A percentile compares a stretch with the other conserved stretches of the same genome.
Conservation (phyloP, 139 green algal species). For the Chlorella sorokiniana region DNA sequence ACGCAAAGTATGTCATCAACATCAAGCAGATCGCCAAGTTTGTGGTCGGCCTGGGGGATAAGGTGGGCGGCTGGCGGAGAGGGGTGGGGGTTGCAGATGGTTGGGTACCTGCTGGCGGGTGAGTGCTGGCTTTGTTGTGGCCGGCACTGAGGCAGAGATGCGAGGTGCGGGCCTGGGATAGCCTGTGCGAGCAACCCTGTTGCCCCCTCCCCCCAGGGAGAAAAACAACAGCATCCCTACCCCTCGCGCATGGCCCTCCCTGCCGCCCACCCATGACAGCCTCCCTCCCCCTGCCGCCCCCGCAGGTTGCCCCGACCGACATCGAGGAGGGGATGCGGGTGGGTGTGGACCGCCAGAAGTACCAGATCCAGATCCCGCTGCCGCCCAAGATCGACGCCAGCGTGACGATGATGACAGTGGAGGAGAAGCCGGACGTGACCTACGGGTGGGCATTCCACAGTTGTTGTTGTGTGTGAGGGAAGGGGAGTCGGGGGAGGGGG, state of each 20-base stretch:
- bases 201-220: no score
- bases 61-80: slow-evolving; percentile 43
- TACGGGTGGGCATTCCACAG: slow-evolving; percentile 59
- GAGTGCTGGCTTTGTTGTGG: no score
- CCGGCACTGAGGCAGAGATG: no score
- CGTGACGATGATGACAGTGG: slow-evolving; percentile 99
- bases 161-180: no score
- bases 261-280: neutral
- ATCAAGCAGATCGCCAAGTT: slow-evolving; percentile 99
- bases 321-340: slow-evolving; percentile 99
- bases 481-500: no score
- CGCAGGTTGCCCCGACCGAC: slow-evolving; percentile 91
- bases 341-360: slow-evolving; percentile 97
- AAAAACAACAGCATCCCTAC: no score
- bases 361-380: slow-evolving; percentile 98
- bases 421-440: slow-evolving; percentile 98
- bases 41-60: slow-evolving; percentile 97
- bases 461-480: neutral
- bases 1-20: slow-evolving; percentile 99
- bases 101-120: no score
- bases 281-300: neutral
- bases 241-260: no score
- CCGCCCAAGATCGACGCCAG: slow-evolving; percentile 98
- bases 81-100: neutral
- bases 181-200: no score